A percentile compares a stretch with the other conserved stretches of the same genome.
Conservation (phyloP, 2,329 filamentous ascomycete genomes). For the Emericellopsis cladophorae region DNA sequence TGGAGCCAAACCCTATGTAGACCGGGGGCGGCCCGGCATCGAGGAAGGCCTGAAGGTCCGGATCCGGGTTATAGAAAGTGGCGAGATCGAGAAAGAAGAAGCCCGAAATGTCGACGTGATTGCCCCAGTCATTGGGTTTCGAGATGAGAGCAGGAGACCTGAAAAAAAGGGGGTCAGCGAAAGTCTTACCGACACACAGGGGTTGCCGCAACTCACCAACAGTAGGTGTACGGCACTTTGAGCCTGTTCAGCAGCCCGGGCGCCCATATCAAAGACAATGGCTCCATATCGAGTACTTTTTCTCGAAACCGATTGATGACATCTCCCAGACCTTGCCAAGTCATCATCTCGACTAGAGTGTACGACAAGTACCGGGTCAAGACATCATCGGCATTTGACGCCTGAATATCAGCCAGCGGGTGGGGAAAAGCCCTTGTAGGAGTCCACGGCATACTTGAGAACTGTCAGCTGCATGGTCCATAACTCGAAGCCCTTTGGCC, state of each 20-base stretch:
- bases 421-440: conserved; percentile 78
- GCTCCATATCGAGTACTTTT: conserved; percentile 60
- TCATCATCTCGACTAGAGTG: conserved; percentile 77
- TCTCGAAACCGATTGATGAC: conserved; percentile 80
- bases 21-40: conserved; percentile 57
- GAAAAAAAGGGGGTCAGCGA: not conserved
- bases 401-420: conserved; percentile 70
- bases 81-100: conserved; percentile 66
- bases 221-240: conserved; percentile 77
- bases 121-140: conserved; percentile 65
- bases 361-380: conserved; percentile 77
- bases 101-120: conserved; percentile 59
- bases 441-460: conserved; percentile 72
- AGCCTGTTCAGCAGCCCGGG: conserved; percentile 68
- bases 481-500: too few relatives aligned
- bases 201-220: conserved; percentile 45
- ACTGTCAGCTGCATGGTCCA: too few relatives aligned
- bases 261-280: conserved; percentile 69
- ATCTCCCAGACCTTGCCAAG: conserved; percentile 85
- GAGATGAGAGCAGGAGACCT: conserved; percentile 63
- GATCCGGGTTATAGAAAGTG: conserved; percentile 51
- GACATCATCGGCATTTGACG: conserved; percentile 61
- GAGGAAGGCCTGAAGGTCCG: conserved; percentile 54
- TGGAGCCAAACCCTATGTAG: conserved; percentile 76
- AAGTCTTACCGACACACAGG: conserved; percentile 9